Evolutionary conservation across 768 basidiomycete species (phyloP).

Genomic region (Rhodotorula taiwanensis): DNA sequence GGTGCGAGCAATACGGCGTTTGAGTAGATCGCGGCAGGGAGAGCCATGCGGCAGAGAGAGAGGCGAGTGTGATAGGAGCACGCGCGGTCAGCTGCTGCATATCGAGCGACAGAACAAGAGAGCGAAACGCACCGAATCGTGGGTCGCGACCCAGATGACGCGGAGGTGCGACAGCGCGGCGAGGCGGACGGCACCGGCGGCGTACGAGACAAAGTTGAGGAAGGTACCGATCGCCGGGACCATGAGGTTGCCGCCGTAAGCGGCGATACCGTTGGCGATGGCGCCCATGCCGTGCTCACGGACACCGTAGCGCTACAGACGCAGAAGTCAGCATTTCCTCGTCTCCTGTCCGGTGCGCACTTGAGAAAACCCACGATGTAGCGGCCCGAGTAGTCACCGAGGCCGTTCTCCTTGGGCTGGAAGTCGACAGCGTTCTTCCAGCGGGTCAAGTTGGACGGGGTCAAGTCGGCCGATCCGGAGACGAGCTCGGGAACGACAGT

Average conservation of each 20-base stretch:
- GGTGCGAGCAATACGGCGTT: neutral
- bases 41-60: too few relatives aligned
- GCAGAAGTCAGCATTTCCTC: neutral
- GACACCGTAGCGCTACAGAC: constrained; percentile 69
- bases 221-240: constrained; percentile 85
- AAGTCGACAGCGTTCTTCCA: constrained; percentile 80
- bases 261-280: constrained; percentile 74
- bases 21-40: neutral
- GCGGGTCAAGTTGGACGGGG: constrained; percentile 53
- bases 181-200: constrained; percentile 87
- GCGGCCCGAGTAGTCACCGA: constrained; percentile 76
- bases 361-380: constrained; percentile 53
- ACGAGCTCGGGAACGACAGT: constrained; percentile 69
- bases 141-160: constrained; percentile 93
- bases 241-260: constrained; percentile 69
- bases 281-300: constrained; percentile 97
- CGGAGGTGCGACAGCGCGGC: constrained; percentile 82
- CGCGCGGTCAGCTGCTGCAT: too few relatives aligned
- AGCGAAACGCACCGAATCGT: constrained; percentile 76
- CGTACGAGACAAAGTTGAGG: constrained; percentile 49
- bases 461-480: constrained; percentile 43
- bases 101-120: too few relatives aligned
- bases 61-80: too few relatives aligned
- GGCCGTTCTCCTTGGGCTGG: constrained; percentile 76
- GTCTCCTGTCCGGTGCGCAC: neutral